These are phyloP conservation scores for Cercospora beticola DNA, from an alignment of 2,329 filamentous ascomycete species.

Conservation along the genomic window DNA sequence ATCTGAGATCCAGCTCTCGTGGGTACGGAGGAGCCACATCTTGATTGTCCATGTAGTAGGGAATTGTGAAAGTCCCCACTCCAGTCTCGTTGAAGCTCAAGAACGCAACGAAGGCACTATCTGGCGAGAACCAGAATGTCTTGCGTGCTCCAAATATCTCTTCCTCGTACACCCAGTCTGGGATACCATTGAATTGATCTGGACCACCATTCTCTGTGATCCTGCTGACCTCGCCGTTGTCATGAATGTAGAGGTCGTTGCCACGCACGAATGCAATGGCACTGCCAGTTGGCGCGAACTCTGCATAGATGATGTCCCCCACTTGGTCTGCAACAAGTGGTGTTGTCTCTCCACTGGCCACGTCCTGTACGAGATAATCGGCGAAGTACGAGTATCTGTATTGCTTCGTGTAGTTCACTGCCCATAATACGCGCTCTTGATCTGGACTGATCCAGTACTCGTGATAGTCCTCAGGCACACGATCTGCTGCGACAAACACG, in stretches of 20 bases:
- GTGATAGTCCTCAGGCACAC: slow-evolving; percentile 56
- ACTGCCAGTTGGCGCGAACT: slow-evolving; percentile 58
- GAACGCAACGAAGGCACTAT: slow-evolving; percentile 56
- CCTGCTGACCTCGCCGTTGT: slow-evolving; percentile 56
- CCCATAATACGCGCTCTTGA: slow-evolving; percentile 59
- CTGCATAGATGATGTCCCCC: slow-evolving; percentile 67
- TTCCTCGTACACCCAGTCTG: slow-evolving; percentile 65
- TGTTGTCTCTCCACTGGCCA: slow-evolving; percentile 55
- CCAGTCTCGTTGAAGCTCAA: slow-evolving; percentile 64
- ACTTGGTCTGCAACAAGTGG: slow-evolving; percentile 60
- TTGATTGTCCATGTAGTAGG: slow-evolving; percentile 64
- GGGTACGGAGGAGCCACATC: slow-evolving; percentile 62
- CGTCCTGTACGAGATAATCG: slow-evolving; percentile 64
- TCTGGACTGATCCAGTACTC: slow-evolving; percentile 64
- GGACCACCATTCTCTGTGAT: slow-evolving; percentile 61
- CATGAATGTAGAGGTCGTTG: slow-evolving; percentile 62
- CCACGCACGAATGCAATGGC: slow-evolving; percentile 66
- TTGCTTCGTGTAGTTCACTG: slow-evolving; percentile 66
- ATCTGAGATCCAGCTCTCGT: slow-evolving; percentile 61
- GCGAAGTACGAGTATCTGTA: slow-evolving; percentile 68
- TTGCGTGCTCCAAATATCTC: slow-evolving; percentile 55
- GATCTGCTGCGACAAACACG: slow-evolving; percentile 59
- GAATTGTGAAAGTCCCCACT: slow-evolving; percentile 64
- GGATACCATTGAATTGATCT: slow-evolving; percentile 63
- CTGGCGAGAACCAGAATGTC: slow-evolving; percentile 59